Base-by-base conservation (phyloP, 2,329 filamentous ascomycete genomes). In the Sarocladium strictum region DNA sequence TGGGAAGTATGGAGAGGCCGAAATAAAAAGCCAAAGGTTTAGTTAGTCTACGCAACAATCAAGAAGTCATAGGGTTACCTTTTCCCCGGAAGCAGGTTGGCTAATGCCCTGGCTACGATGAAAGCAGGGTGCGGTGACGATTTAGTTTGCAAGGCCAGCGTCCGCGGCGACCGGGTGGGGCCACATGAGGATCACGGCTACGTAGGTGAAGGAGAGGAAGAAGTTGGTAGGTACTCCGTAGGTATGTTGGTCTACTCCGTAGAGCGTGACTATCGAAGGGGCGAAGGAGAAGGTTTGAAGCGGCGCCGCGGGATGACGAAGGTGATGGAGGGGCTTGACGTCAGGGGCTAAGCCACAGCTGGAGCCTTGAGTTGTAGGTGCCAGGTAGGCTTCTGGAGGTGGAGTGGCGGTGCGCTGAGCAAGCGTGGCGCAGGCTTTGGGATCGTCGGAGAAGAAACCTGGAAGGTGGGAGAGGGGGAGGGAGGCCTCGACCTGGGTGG, bases 291-390 rank as follows among this genome's bases (percentile, higher is more conserved):
- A 27, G 47, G 27, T 35, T 51, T 51, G 47, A 5, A 21, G 47
- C 47, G 47, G 47, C 47, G 47, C 27, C 27, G 17, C 27, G 47
- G 26, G 27, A 51, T 51, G 47, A 51, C 47, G 47, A 35, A 33
- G 47, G 23, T 12, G 27, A 35, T 35, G 47, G 47, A 35, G 19
- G 43, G 24, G 27, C 27, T 51, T 51, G 47, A 51, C 47, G 47
- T 51, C 47, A 51, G 47, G 41, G 27, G 47, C 47, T 51, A n/a
- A 51, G 47, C 47, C 47, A 51, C 47, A 51, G 26, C 23, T 51
- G 14, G 26, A 10, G 23, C 11, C 10, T 35, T 21, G 10, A 17
- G 17, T 21, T 11, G 43, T 12, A n/a, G 43, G 47, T 5, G 23
- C 5, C 6, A 12, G 27, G 12, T 21, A 19, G 47, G 4, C 17